These are phyloP conservation scores for Pinus taeda DNA, from an alignment of 75 land plant genomes.

Conservation along the genomic window DNA sequence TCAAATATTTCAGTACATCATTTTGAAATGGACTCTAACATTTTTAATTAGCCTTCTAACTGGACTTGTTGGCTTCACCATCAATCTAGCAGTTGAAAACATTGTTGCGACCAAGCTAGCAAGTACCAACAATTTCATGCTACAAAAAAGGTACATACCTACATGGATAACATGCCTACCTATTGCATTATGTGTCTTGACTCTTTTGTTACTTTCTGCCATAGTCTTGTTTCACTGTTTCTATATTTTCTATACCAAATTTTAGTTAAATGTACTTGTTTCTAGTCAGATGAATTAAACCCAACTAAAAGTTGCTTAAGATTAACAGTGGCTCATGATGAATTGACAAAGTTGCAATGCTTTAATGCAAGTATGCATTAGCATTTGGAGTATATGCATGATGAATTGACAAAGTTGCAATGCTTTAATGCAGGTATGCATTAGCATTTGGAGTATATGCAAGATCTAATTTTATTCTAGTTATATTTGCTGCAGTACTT, in stretches of 20 bases:
- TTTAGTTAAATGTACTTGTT: background rate
- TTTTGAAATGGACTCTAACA: constrained; percentile 75
- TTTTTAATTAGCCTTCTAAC: constrained; percentile 64
- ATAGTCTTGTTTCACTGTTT: background rate
- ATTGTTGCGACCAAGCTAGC: constrained; percentile 67
- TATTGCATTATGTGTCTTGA: background rate
- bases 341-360: constrained; percentile 3
- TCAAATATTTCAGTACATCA: constrained; percentile 69
- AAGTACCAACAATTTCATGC: constrained; percentile 40
- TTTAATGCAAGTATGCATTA: constrained; percentile 38
- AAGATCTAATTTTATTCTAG: constrained; percentile 48
- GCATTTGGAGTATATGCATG: constrained; percentile 46
- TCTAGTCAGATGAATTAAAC: background rate
- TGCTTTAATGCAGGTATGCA: too few relatives aligned
- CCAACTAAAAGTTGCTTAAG: background rate
- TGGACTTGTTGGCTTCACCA: constrained; percentile 56
- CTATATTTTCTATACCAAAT: background rate
- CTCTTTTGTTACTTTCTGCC: background rate
- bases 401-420: too few relatives aligned
- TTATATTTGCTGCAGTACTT: constrained; percentile 30
- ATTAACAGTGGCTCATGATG: background rate
- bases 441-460: too few relatives aligned
- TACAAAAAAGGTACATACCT: constrained; percentile 29
- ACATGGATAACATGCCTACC: background rate
- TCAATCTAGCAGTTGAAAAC: constrained; percentile 78